Base-by-base conservation (phyloP, 2,329 filamentous ascomycete species). In the Cryphonectria parasitica region DNA sequence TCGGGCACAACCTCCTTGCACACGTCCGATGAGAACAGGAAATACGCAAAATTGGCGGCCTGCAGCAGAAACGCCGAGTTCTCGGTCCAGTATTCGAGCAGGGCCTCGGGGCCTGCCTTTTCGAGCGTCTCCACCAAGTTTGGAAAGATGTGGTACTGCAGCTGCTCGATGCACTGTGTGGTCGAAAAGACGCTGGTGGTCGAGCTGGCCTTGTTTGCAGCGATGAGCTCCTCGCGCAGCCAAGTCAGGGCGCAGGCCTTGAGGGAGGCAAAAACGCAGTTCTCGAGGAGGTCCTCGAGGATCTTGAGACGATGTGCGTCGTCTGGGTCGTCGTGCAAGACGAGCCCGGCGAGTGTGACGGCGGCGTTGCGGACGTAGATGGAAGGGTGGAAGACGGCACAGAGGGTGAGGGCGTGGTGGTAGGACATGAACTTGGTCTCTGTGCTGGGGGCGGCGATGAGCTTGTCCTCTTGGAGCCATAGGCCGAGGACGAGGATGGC, bases 101-200 rank as follows among this genome's bases (percentile, higher is more conserved):
- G 73, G 1, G 83, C 81, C 6, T 81, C 79, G 1, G 78, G 74
- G 31, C 62, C 67, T n/a, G 67, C 72, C 54, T 69, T 60, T 15
- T 81, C 82, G 41, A 81, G 80, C 31, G 84, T 81, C 2, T 78
- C 78, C n/a, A 82, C 81, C 60, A 88, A 80, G 76, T 87, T 83
- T 1, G 88, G 88, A 75, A 91, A 91, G 22, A 91, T 78, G 62
- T 84, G 83, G 74, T 90, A 89, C 75, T 90, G 88, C n/a, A 90
- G 82, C 28, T 83, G 83, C 58, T 90, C 86, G 28, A 91, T 80
- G 60, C 87, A 87, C 22, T 88, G 86, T 0, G 86, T 80, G 5
- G 82, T 84, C 15, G 84, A 79, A 76, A 91, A 91, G 6, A 80
- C 58, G 58, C 77, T 74, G 45, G 76, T 72, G 41, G 76, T 72